Evolutionary conservation across 2,329 filamentous ascomycete genomes (phyloP), one percentile per base, ranked within the genome.

Genomic region (Penicillium olsonii): DNA sequence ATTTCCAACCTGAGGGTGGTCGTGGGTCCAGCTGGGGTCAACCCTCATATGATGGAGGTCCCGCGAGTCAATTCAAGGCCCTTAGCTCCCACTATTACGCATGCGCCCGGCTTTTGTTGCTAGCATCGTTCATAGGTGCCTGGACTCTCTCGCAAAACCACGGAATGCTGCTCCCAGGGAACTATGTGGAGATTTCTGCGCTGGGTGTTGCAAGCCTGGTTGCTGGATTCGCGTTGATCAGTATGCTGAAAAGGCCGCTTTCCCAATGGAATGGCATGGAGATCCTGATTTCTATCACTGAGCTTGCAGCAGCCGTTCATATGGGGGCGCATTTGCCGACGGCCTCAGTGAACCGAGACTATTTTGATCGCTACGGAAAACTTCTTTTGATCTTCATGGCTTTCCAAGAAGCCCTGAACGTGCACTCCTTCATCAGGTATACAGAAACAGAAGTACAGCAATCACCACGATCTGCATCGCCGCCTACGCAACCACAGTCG

Each of bases 281-380:
- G 46, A 69, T 73, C 18, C 54, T 72, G 33, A 57, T 73, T 14
- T 70, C 68, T 33, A 54, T 73, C 33, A 64, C 67, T 5, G 68
- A 73, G 52, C 62, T 73, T 18, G 59, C 55, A n/a, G 67, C 61
- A n/a, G 69, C 69, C 33, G 61, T 71, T 41, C 68, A 70, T 35
- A 57, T 73, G 17, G 71, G 70, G 12, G 65, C 63, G 7, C 61
- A 70, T 52, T 59, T 70, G 9, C 64, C 69, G 5, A 61, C 60
- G 5, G 62, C 53, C 14, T 59, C 60, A 8, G 62, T 60, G 29
- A 62, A 66, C 27, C 59, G 65, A 22, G 62, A 67, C 33, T 68
- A 68, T 39, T 70, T 73, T 42, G 69, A 74, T 46, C 61, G 65
- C 40, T 72, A 70, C 43, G 70, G 70, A 17, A 70, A 70, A 48